Evolutionary conservation across 2,329 filamentous ascomycete genomes (phyloP).

Genomic region (Fusarium mundagurra): DNA sequence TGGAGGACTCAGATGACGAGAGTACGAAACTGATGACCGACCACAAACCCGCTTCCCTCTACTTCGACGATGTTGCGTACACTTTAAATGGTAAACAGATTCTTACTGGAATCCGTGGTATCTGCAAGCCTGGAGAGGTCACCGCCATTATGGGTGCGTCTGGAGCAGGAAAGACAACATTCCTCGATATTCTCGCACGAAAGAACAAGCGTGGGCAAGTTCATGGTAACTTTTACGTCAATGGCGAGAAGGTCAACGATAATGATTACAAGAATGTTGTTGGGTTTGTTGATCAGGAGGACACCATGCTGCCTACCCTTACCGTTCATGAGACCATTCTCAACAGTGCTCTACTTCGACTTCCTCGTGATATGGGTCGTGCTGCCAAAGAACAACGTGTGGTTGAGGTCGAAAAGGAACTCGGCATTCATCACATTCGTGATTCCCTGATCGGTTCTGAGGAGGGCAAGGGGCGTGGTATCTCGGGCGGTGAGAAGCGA

Average conservation of each 20-base stretch:
- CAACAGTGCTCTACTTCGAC: slow-evolving; percentile 87
- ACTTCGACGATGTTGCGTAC: slow-evolving; percentile 90
- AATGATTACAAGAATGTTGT: slow-evolving; percentile 89
- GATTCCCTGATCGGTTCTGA: slow-evolving; percentile 97
- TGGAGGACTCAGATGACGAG: slow-evolving; percentile 93
- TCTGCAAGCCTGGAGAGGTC: slow-evolving; percentile 93
- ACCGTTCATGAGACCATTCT: slow-evolving; percentile 98
- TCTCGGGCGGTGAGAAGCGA: slow-evolving; percentile 96
- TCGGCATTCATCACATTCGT: slow-evolving; percentile 93
- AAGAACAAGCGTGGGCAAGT: slow-evolving; percentile 93
- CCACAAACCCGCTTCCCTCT: slow-evolving; percentile 88
- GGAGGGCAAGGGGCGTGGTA: slow-evolving; percentile 91
- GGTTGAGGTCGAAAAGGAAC: slow-evolving; percentile 91
- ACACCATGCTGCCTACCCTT: slow-evolving; percentile 93
- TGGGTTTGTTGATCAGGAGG: slow-evolving; percentile 97
- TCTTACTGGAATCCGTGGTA: slow-evolving; percentile 79
- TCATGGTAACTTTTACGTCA: slow-evolving; percentile 87
- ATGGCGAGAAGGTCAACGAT: slow-evolving; percentile 89
- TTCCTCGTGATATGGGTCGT: slow-evolving; percentile 91
- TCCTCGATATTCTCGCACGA: slow-evolving; percentile 92
- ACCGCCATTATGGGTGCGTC: slow-evolving; percentile 99
- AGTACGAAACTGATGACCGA: slow-evolving; percentile 86
- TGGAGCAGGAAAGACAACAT: slow-evolving; percentile 96
- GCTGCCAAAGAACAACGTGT: slow-evolving; percentile 91
- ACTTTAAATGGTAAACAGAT: slow-evolving; percentile 89